Evolutionary conservation across 768 basidiomycete species (phyloP).

Genomic region (Suillus cothurnatus): DNA sequence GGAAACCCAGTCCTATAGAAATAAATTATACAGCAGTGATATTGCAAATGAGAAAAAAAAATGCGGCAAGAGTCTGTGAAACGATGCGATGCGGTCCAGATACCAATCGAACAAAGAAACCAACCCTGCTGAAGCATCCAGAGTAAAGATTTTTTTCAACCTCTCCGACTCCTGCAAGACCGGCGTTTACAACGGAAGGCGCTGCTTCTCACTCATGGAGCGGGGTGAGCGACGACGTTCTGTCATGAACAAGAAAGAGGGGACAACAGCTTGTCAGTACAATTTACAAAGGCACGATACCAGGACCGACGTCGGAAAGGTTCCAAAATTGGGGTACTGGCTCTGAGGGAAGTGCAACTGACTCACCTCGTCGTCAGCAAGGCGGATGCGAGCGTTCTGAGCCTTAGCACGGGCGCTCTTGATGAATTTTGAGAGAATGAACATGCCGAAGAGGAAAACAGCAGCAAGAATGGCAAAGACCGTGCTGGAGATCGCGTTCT

Average conservation of each 20-base stretch:
- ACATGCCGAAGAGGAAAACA: conserved; percentile 35
- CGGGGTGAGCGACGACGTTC: conserved; percentile 19
- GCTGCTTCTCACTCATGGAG: conserved; percentile 34
- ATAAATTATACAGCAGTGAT: conserved; percentile 8
- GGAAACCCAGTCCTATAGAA: conserved; percentile 5
- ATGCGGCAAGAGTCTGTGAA: conserved; percentile 6
- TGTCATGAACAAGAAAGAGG: conserved; percentile 19
- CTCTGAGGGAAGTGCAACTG: background rate
- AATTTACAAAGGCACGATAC: conserved; percentile 8
- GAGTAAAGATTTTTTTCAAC: conserved; percentile 7
- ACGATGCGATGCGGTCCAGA: conserved; percentile 4
- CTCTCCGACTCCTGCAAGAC: background rate
- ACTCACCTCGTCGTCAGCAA: conserved; percentile 41
- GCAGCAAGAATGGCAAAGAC: conserved; percentile 37
- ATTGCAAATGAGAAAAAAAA: background rate
- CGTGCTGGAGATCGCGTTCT: conserved; percentile 33
- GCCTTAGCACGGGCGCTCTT: conserved; percentile 32
- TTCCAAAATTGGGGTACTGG: conserved; percentile 14
- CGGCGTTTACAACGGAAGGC: conserved; percentile 24
- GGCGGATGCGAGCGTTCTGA: conserved; percentile 36
- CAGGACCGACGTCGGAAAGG: conserved; percentile 12
- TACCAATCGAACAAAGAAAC: background rate
- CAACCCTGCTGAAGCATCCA: background rate
- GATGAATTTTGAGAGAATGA: conserved; percentile 37
- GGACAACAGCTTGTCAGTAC: conserved; percentile 10